Evolutionary conservation across 2,329 filamentous ascomycete species (phyloP), one percentile per base, ranked within the genome.

Genomic region (Metarhizium guizhouense): DNA sequence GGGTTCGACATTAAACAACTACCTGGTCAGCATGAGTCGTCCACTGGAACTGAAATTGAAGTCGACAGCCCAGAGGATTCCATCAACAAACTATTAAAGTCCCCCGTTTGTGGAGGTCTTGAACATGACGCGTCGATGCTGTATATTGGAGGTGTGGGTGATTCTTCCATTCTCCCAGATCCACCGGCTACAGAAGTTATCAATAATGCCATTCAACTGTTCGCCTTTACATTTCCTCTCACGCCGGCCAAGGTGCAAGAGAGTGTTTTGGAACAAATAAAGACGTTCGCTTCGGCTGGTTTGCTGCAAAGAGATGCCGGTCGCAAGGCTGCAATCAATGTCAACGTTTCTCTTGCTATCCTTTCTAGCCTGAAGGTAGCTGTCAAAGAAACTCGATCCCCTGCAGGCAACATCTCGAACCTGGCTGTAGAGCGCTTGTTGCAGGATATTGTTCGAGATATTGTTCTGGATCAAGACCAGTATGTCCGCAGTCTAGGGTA

Each of bases 201-300:
- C 58, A 96, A 99, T 66, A 85, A 93, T 65, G 92, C 94, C 0
- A 95, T 99, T 55, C 87, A 94, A 59, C 76, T 97, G 0, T 99
- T 99, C 68, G 90, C 92, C 2, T 89, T 95, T 54, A 88, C 90
- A 43, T 85, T 99, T 56, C 92, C 94, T 3, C 76, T 96, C 10
- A 95, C 95, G 49, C 87, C 89, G 0, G 80, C 90, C 4, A 96
- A 93, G 65, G 89, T 99, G 3, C 94, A 99, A 65, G 94, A 99
- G 69, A 96, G 93, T 66, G 90, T 95, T 51, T 75, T 99, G 10
- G 94, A 99, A 69, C 94, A 99, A 67, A 86, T 97, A 51, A 87
- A 89, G 16, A 94, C 90, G 0, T 95, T 95, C 65, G 77, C 94
- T n/a, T 87, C 90, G 0, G 88, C 91, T 1, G 83, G 84, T 0